Percentiles rank a stretch among this genome's conserved stretches.
These are phyloP conservation scores for Eutrema yunnanense DNA, from an alignment of 345 rosid genomes.

Conservation along the genomic window DNA sequence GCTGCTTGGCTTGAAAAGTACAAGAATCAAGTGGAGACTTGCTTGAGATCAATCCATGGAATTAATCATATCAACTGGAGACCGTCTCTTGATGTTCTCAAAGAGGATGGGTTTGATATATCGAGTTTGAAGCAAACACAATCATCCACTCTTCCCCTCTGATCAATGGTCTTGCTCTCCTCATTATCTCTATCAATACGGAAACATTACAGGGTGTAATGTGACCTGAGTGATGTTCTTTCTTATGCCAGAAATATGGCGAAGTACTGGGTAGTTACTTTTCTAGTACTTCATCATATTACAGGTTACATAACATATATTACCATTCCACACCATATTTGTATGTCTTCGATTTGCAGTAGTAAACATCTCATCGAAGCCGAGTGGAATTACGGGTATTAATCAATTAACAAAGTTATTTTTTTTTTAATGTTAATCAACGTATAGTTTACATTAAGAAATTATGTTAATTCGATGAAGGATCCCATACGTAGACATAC, in stretches of 20 bases:
- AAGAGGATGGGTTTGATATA: conserved; percentile 77
- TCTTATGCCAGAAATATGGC: conserved; percentile 25
- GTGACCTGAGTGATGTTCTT: neutral
- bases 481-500: too few relatives aligned
- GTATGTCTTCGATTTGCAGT: too few relatives aligned
- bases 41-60: conserved; percentile 47
- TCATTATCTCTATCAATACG: neutral
- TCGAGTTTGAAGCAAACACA: conserved; percentile 38
- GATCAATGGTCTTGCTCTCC: conserved; percentile 47
- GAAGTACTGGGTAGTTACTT: too few relatives aligned
- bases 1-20: conserved; percentile 97
- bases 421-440: too few relatives aligned
- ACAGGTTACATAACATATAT: too few relatives aligned
- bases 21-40: conserved; percentile 53
- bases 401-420: too few relatives aligned
- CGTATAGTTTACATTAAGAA: too few relatives aligned
- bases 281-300: too few relatives aligned
- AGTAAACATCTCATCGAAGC: too few relatives aligned
- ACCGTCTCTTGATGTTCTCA: conserved; percentile 78
- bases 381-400: too few relatives aligned
- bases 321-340: too few relatives aligned
- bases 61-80: conserved; percentile 79
- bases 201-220: neutral
- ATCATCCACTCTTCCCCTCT: conserved; percentile 46
- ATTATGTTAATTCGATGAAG: too few relatives aligned